phyloP scores from a whole-genome alignment of 2,329 filamentous ascomycete genomes.

The Alternaria triticimaculans region DNA sequence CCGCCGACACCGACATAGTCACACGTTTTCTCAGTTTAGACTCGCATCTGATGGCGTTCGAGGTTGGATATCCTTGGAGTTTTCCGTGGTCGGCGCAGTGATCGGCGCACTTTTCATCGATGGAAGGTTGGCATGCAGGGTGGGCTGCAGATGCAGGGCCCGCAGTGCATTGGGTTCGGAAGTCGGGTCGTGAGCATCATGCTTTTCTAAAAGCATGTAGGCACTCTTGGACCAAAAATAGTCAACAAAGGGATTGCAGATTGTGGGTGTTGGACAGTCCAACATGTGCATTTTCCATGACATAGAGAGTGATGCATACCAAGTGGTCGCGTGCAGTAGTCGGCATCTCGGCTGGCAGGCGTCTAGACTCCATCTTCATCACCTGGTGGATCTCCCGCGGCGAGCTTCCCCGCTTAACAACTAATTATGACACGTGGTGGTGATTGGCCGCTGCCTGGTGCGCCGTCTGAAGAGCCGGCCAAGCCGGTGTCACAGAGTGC shows the following conservation, averaged over 20 bases:
- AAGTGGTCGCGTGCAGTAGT: conserved; percentile 11
- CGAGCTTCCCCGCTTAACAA: conserved; percentile 10
- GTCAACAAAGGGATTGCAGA: neutral
- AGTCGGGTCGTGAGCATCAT: neutral
- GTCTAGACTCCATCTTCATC: conserved; percentile 7
- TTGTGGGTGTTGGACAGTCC: neutral
- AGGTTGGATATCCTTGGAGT: conserved; percentile 10
- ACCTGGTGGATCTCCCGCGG: conserved; percentile 8
- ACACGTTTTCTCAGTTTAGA: neutral
- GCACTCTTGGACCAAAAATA: neutral
- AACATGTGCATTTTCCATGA: neutral
- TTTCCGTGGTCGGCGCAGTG: conserved; percentile 2
- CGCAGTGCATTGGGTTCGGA: neutral
- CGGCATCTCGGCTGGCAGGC: neutral
- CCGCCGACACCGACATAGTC: conserved; percentile 28
- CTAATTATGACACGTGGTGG: conserved; percentile 10
- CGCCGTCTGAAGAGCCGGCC: conserved; percentile 4
- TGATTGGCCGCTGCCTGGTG: conserved; percentile 14
- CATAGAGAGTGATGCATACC: neutral
- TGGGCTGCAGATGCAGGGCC: neutral
- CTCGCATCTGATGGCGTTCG: conserved; percentile 17
- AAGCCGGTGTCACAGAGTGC: conserved; percentile 16
- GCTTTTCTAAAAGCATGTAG: neutral
- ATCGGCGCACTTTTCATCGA: neutral
- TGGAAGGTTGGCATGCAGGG: neutral